phyloP scores from a whole-genome alignment of 2,329 filamentous ascomycete genomes.

The Myotisia sp. region DNA sequence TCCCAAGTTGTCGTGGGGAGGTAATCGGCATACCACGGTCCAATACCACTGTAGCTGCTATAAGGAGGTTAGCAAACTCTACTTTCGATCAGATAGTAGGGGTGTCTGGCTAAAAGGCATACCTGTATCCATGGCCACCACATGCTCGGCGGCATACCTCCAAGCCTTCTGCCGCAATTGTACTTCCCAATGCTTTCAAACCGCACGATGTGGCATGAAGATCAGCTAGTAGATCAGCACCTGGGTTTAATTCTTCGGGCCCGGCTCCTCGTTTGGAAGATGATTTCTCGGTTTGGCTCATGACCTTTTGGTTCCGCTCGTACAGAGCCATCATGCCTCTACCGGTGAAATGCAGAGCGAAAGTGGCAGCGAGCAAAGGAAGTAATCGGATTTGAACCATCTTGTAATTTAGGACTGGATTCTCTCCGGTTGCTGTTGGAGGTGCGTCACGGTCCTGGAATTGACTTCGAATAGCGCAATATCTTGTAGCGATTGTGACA shows the following conservation, averaged over 20 bases:
- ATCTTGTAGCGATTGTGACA: conserved; percentile 63
- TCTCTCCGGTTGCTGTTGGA: conserved; percentile 46
- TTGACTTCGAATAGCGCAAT: conserved; percentile 59
- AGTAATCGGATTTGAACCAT: conserved; percentile 65
- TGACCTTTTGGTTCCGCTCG: conserved; percentile 55
- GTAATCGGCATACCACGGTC: conserved; percentile 60
- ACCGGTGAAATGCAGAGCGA: conserved; percentile 67
- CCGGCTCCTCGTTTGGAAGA: conserved; percentile 43
- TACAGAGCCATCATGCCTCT: conserved; percentile 63
- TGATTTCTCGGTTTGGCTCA: conserved; percentile 37
- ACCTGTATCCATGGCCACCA: conserved; percentile 53
- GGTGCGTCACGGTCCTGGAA: conserved; percentile 61
- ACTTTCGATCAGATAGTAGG: neutral
- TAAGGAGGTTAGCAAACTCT: conserved; percentile 20
- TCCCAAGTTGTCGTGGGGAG: conserved; percentile 59
- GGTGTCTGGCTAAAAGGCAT: neutral
- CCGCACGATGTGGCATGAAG: conserved; percentile 64
- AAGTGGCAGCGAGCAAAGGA: conserved; percentile 58
- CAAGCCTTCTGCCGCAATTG: conserved; percentile 58
- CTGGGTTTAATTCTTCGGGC: conserved; percentile 52
- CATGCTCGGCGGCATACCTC: conserved; percentile 62
- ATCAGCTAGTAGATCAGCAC: conserved; percentile 56
- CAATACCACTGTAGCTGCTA: conserved; percentile 61
- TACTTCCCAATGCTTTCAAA: conserved; percentile 58
- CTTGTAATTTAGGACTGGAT: conserved; percentile 64